phyloP scores from a whole-genome alignment of 192 early-diverging fungal species.

The Chytriomyces sp. region DNA sequence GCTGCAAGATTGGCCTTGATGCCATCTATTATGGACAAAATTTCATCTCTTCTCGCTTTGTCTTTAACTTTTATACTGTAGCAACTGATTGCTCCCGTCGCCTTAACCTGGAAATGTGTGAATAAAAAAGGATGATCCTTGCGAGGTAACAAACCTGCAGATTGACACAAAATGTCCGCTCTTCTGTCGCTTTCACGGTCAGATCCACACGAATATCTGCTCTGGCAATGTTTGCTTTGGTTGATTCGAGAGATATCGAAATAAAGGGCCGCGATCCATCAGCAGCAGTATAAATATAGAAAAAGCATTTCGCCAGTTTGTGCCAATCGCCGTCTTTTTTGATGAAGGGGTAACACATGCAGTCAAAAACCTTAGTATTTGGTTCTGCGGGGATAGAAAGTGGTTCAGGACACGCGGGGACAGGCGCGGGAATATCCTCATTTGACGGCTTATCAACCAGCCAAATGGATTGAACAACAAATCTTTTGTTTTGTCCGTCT shows the following conservation, averaged over 20 bases:
- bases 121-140: not conserved
- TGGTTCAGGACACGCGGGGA: not conserved
- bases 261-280: not conserved
- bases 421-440: not conserved
- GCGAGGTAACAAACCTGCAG: not conserved
- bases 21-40: not conserved
- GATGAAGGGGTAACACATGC: conserved; percentile 3
- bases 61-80: conserved; percentile 12
- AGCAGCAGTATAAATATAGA: not conserved
- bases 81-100: not conserved
- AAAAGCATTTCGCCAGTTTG: not conserved
- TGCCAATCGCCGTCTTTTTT: conserved; percentile 1
- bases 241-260: not conserved
- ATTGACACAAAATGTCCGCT: not conserved
- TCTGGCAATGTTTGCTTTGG: not conserved
- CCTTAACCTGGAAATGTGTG: not conserved
- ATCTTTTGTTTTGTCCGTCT: not conserved
- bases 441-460: not conserved
- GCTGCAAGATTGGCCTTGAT: not conserved
- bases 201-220: not conserved
- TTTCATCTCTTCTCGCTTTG: not conserved
- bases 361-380: not conserved
- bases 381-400: not conserved
- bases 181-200: not conserved
- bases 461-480: not conserved